Percentiles rank a stretch among this genome's conserved stretches.
Evolutionary conservation across 148 eudicot genomes (phyloP).

Genomic region (Nyssa sinensis): DNA sequence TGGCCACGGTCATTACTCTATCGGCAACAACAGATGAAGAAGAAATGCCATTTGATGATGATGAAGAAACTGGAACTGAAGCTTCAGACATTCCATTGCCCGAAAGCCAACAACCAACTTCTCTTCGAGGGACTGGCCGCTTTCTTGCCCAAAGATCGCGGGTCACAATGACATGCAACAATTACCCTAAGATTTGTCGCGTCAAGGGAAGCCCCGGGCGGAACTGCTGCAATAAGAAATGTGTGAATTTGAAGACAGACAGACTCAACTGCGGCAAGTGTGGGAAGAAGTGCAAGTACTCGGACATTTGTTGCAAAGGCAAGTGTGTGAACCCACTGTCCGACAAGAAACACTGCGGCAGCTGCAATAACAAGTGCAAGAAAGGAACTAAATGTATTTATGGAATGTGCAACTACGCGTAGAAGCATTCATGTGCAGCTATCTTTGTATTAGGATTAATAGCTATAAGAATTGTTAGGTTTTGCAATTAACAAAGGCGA

Average conservation of each 20-base stretch:
- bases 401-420: conserved; percentile 3
- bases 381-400: not conserved
- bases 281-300: not conserved
- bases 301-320: not conserved
- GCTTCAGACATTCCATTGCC: not conserved
- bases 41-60: not conserved
- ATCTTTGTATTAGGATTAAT: too few species aligned
- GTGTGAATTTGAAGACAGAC: not conserved
- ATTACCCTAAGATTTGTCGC: not conserved
- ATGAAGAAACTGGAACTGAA: not conserved
- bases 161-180: not conserved
- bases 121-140: conserved; percentile 1
- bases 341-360: not conserved
- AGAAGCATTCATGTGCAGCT: not conserved
- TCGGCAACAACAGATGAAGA: conserved; percentile 5
- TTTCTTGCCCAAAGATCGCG: not conserved
- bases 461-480: too few species aligned
- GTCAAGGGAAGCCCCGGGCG: not conserved
- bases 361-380: not conserved
- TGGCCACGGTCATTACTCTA: conserved; percentile 9
- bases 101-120: not conserved
- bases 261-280: not conserved
- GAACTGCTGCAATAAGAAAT: not conserved
- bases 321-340: not conserved
- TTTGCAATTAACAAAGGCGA: not conserved